Base-by-base conservation (phyloP, 129 eudicot genomes). In the Logfia minima region DNA sequence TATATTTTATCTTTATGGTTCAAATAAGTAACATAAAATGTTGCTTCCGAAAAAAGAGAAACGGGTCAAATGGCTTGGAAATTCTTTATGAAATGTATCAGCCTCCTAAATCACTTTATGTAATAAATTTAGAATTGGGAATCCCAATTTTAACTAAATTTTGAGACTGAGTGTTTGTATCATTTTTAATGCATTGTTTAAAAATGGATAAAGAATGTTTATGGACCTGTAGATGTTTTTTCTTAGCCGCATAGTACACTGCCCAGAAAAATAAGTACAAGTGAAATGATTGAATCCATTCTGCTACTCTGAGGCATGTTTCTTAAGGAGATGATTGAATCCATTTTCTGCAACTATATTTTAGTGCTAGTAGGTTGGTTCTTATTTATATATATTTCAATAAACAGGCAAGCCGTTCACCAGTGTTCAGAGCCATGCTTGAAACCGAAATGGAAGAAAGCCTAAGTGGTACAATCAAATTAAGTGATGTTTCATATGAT, bases 361-460 rank as follows among this genome's bases (percentile, higher is more conserved):
- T 18, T 8, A 52, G 59, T 52, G 21, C n/a, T 18, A 53, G 60
- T n/a, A 37, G 7, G 35, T 64, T 8, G 21, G 22, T 71, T 60
- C 22, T 34, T 11, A 23, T 69, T 5, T 34, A 52, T 62, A n/a
- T 60, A 1, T 17, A 22, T 70, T 55, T 58, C 22, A 13, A 18
- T 75, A 32, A 76, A 67, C 89, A 93, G 98, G 88, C 93, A 22
- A 91, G 89, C 70, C 93, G 98, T 29, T 93, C 98, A 26, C 98
- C 98, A 1, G 98, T 93, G 21, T 93, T 93, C 69, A 79, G 89
- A 86, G 98, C 98, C 74, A 93, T 93, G 98, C 89, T 93, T 21
- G 98, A 93, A 79, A 91, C 83, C 31, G 89, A 93, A 64, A 93
- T 93, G 98, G 98, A 91, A 80, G 98, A 93, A 82, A 89, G 96